Evolutionary conservation across 148 eudicot species (phyloP).

Genomic region (Chenopodium suecicum): DNA sequence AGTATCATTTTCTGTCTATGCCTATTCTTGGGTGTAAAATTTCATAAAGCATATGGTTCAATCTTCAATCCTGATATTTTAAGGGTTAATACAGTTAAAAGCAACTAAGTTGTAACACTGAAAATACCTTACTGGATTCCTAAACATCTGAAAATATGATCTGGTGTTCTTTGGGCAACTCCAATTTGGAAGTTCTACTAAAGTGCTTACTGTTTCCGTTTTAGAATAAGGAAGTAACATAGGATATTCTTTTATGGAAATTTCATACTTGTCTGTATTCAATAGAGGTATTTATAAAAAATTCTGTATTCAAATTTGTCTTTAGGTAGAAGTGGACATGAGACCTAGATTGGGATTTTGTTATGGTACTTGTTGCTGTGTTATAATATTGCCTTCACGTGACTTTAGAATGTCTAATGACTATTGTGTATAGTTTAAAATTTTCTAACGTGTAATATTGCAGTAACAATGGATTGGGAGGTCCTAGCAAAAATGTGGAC

Average conservation of each 20-base stretch:
- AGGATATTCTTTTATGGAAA: too few relatives aligned
- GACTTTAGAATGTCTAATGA: background rate
- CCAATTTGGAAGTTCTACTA: background rate
- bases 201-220: background rate
- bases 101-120: background rate
- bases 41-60: background rate
- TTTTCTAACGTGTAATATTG: conserved; percentile 7
- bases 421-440: background rate
- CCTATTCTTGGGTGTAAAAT: background rate
- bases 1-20: background rate
- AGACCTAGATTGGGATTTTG: background rate
- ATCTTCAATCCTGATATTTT: background rate
- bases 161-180: background rate
- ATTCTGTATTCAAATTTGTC: background rate
- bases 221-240: too few relatives aligned
- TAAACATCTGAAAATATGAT: background rate
- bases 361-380: background rate
- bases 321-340: background rate
- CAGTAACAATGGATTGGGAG: conserved; percentile 36
- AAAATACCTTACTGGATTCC: background rate
- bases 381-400: background rate
- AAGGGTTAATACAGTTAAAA: background rate
- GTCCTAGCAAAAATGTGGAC: conserved; percentile 33
- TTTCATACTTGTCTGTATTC: background rate
- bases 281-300: background rate